A percentile compares a stretch with the other conserved stretches of the same genome.
Evolutionary conservation across 805 yeast genomes (phyloP).

Genomic region (Saccharomycopsis lassenensis): DNA sequence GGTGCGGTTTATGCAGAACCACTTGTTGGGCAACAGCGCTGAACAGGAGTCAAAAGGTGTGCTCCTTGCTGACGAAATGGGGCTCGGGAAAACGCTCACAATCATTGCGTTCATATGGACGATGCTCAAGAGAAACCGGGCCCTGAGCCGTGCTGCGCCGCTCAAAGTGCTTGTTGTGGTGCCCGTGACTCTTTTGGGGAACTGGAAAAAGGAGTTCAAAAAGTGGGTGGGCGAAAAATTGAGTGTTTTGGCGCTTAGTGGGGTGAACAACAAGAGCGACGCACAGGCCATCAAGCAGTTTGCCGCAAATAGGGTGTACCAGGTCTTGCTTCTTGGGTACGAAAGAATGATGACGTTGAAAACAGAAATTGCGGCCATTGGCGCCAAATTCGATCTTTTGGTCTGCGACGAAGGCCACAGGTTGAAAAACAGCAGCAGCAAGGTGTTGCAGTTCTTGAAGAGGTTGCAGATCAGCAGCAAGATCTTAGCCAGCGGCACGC

Average conservation of each 20-base stretch:
- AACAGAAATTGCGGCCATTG: slow-evolving; percentile 22
- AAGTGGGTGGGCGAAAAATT: slow-evolving; percentile 75
- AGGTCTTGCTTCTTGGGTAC: slow-evolving; percentile 78
- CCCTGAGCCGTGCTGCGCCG: slow-evolving; percentile 24
- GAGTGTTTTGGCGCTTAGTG: slow-evolving; percentile 52
- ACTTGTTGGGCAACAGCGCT: slow-evolving; percentile 57
- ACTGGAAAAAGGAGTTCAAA: slow-evolving; percentile 81
- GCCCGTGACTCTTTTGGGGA: slow-evolving; percentile 79
- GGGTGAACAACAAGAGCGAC: slow-evolving; percentile 41
- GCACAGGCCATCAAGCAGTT: slow-evolving; percentile 48
- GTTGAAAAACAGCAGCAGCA: slow-evolving; percentile 63
- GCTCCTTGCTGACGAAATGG: slow-evolving; percentile 94
- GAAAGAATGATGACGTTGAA: slow-evolving; percentile 58
- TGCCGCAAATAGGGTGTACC: slow-evolving; percentile 60
- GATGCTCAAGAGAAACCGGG: slow-evolving; percentile 32
- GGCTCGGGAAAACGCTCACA: slow-evolving; percentile 82
- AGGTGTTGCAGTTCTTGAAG: slow-evolving; percentile 54
- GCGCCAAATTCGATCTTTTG: slow-evolving; percentile 48
- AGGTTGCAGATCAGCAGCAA: slow-evolving; percentile 43
- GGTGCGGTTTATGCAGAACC: slow-evolving; percentile 67
- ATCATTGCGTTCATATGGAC: slow-evolving; percentile 83
- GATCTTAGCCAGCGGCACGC: slow-evolving; percentile 76
- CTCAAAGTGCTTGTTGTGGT: slow-evolving; percentile 68
- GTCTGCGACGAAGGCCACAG: slow-evolving; percentile 96
- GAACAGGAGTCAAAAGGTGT: slow-evolving; percentile 49